Conservation (phyloP, 495 filamentous ascomycete genomes). For the Glutinoglossum americanum region DNA sequence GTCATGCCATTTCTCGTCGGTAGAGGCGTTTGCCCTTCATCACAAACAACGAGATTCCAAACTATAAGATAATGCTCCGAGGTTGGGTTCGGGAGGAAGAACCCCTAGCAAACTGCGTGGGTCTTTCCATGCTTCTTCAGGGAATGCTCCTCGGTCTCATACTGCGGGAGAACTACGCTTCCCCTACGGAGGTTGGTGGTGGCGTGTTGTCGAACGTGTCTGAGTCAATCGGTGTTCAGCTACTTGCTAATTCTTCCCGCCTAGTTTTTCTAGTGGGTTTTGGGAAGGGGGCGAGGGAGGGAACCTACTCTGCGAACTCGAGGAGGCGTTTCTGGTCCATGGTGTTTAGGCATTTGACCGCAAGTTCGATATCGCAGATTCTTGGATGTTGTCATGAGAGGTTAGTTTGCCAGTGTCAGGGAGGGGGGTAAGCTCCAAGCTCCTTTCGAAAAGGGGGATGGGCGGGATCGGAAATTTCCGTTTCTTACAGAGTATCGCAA, state of each 20-base stretch:
- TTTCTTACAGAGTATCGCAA: constrained; percentile 36
- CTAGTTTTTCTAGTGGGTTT: too few relatives aligned
- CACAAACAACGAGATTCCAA: too few relatives aligned
- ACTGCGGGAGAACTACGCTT: constrained; percentile 40
- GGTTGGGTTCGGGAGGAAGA: not conserved
- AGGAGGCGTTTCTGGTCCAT: constrained; percentile 37
- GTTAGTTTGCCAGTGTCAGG: too few relatives aligned
- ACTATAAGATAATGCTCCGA: too few relatives aligned
- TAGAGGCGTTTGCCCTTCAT: too few relatives aligned
- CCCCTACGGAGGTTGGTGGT: not conserved
- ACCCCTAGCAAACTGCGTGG: constrained; percentile 52
- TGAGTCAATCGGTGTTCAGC: not conserved
- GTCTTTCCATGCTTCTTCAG: constrained; percentile 78
- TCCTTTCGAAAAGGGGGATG: not conserved
- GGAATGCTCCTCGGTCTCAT: constrained; percentile 56
- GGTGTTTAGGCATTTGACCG: constrained; percentile 38
- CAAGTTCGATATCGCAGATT: constrained; percentile 42
- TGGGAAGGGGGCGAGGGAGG: too few relatives aligned
- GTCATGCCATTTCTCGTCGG: too few relatives aligned
- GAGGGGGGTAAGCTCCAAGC: too few relatives aligned
- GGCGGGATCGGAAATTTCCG: too few relatives aligned
- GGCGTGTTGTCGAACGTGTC: constrained; percentile 16
- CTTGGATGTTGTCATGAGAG: not conserved
- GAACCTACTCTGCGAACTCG: not conserved
- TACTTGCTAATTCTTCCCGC: too few relatives aligned